Evolutionary conservation across 768 basidiomycete species (phyloP).

Genomic region (Melanogaster broomeanus): DNA sequence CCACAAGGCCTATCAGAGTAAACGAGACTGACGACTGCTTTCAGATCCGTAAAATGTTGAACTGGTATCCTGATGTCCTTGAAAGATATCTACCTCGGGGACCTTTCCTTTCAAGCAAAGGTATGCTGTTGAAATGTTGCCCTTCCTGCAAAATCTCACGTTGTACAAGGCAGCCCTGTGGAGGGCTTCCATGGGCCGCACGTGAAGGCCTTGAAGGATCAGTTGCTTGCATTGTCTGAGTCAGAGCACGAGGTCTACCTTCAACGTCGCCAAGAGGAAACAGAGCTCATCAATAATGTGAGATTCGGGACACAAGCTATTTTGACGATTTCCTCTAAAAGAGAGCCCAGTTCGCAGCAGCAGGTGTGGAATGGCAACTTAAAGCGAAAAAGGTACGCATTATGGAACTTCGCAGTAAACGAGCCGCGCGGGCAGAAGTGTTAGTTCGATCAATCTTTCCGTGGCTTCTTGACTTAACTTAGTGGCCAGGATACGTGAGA

Average conservation of each 20-base stretch:
- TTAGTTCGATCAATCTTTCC: conserved; percentile 10
- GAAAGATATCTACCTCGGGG: conserved; percentile 27
- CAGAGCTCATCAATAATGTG: conserved; percentile 11
- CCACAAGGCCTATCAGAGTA: conserved; percentile 20
- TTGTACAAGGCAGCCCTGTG: conserved; percentile 11
- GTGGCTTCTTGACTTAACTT: conserved; percentile 5
- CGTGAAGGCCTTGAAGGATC: conserved; percentile 16
- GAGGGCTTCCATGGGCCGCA: conserved; percentile 25
- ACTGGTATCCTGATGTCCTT: conserved; percentile 8
- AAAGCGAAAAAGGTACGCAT: conserved; percentile 17
- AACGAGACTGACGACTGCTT: conserved; percentile 6
- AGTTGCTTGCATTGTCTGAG: conserved; percentile 8
- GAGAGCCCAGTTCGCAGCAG: conserved; percentile 23
- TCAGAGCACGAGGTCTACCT: conserved; percentile 21
- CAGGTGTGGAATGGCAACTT: conserved; percentile 28
- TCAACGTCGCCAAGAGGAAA: conserved; percentile 12
- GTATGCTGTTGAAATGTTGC: conserved; percentile 4
- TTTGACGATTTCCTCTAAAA: conserved; percentile 6
- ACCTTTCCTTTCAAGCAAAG: conserved; percentile 25
- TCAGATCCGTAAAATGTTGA: conserved; percentile 8
- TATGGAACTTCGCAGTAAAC: conserved; percentile 21
- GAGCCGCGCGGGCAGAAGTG: conserved; percentile 26
- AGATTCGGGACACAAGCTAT: neutral
- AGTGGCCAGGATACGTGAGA: conserved; percentile 17
- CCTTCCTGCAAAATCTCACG: conserved; percentile 4